phyloP scores from a whole-genome alignment of 2,329 filamentous ascomycete genomes.

The Sporothrix pseudoabietina region DNA sequence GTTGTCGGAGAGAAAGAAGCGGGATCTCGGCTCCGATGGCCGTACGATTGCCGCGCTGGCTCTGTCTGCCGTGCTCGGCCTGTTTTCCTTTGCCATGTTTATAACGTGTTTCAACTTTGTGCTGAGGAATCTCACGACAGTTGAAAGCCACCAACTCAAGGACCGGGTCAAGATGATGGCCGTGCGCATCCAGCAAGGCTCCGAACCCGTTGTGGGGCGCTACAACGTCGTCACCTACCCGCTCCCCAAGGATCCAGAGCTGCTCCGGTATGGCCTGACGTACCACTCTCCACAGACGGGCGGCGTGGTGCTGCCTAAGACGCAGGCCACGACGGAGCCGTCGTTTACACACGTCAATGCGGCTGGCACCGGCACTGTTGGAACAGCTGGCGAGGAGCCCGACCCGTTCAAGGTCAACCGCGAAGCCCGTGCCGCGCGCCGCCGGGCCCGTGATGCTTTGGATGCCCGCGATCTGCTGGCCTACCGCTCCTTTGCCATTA shows the following conservation, averaged over 20 bases:
- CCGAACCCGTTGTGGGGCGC: slow-evolving; percentile 54
- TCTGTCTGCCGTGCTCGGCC: slow-evolving; percentile 69
- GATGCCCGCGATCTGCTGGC: slow-evolving; percentile 50
- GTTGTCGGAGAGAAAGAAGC: slow-evolving; percentile 30
- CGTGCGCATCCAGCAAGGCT: slow-evolving; percentile 63
- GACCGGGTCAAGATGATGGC: slow-evolving; percentile 71
- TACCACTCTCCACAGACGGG: not conserved
- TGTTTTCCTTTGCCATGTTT: slow-evolving; percentile 82
- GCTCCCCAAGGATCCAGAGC: slow-evolving; percentile 31
- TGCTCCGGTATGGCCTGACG: not conserved
- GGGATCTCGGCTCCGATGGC: slow-evolving; percentile 52
- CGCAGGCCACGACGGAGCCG: not conserved
- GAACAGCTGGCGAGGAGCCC: not conserved
- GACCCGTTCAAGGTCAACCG: slow-evolving; percentile 23
- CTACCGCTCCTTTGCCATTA: slow-evolving; percentile 73
- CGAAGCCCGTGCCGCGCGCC: slow-evolving; percentile 22
- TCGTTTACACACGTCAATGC: not conserved
- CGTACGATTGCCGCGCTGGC: slow-evolving; percentile 65
- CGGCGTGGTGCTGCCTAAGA: not conserved
- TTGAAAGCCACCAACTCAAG: slow-evolving; percentile 71
- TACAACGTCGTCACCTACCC: slow-evolving; percentile 43
- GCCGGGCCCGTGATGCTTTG: slow-evolving; percentile 29
- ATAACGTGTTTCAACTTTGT: slow-evolving; percentile 70
- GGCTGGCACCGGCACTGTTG: slow-evolving; percentile 13
- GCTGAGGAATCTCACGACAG: slow-evolving; percentile 75